A percentile compares a stretch with the other conserved stretches of the same genome.
phyloP scores from a whole-genome alignment of 2,329 filamentous ascomycete species.

The Exophiala calicioides region DNA sequence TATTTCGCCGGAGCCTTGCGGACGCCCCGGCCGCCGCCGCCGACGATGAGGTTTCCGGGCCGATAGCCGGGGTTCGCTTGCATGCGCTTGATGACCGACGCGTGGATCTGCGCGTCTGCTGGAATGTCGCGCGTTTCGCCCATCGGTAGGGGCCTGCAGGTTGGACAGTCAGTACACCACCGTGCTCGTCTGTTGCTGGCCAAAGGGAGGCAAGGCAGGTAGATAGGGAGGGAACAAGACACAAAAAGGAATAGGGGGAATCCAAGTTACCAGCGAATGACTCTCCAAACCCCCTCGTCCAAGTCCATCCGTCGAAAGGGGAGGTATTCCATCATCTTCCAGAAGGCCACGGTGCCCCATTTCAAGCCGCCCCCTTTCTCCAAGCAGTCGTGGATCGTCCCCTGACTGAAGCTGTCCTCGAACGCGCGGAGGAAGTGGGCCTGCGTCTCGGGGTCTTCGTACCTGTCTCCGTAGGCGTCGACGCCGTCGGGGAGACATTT shows the following conservation, averaged over 20 bases:
- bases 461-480: constrained; percentile 19
- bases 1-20: constrained; percentile 60
- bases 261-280: constrained; percentile 72
- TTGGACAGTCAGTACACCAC: background rate
- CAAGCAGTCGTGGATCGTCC: constrained; percentile 70
- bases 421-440: constrained; percentile 59
- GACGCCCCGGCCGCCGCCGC: constrained; percentile 72
- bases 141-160: constrained; percentile 62
- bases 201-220: background rate
- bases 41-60: constrained; percentile 77
- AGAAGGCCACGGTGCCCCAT: constrained; percentile 59
- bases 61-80: constrained; percentile 63
- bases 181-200: background rate
- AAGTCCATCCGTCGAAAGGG: constrained; percentile 82
- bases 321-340: constrained; percentile 79
- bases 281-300: constrained; percentile 62
- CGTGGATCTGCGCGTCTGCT: constrained; percentile 67
- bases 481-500: constrained; percentile 56
- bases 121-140: constrained; percentile 79
- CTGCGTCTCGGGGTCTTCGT: constrained; percentile 9
- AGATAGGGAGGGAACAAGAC: background rate
- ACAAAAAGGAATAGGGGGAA: too few relatives aligned
- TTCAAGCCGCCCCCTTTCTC: constrained; percentile 63
- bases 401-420: constrained; percentile 47
- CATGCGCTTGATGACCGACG: constrained; percentile 73